These are phyloP conservation scores for Hortiboletus rubellus DNA, from an alignment of 1,284 basidiomycete genomes.

Conservation along the genomic window DNA sequence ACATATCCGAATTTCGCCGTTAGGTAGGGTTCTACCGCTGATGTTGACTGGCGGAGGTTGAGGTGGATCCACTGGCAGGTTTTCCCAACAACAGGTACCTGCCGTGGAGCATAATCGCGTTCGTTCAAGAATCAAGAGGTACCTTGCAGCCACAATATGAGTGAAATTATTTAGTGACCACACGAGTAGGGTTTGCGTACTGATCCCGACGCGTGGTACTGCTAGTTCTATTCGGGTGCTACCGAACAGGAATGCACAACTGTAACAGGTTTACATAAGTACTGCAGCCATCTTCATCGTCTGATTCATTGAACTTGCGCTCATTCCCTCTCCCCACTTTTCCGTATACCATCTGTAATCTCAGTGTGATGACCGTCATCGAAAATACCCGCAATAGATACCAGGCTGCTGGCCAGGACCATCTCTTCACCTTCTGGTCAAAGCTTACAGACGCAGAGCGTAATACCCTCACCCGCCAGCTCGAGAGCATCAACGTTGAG, in stretches of 20 bases:
- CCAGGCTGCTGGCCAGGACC: conserved; percentile 81
- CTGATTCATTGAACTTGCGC: not conserved
- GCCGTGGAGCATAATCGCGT: too few relatives aligned
- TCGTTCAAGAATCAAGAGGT: too few relatives aligned
- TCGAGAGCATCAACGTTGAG: conserved; percentile 81
- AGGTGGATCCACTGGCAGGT: too few relatives aligned
- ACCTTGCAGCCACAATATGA: too few relatives aligned
- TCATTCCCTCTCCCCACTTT: conserved; percentile 1
- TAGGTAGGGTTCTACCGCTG: not conserved
- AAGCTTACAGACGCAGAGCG: conserved; percentile 70
- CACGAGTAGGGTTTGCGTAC: too few relatives aligned
- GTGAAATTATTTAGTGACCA: too few relatives aligned
- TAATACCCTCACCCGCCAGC: conserved; percentile 66
- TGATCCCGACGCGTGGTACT: too few relatives aligned
- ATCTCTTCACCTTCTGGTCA: conserved; percentile 89
- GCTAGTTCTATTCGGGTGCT: conserved; percentile 5
- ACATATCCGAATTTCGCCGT: not conserved
- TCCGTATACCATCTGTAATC: conserved; percentile 15
- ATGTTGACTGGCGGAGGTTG: not conserved
- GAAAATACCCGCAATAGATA: conserved; percentile 60
- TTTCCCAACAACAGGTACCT: too few relatives aligned
- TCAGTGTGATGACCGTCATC: conserved; percentile 41
- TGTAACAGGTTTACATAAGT: conserved; percentile 22
- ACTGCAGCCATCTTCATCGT: not conserved
- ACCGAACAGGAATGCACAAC: conserved; percentile 19